Conservation (phyloP, 768 basidiomycete species). For the Galerina sulciceps region DNA sequence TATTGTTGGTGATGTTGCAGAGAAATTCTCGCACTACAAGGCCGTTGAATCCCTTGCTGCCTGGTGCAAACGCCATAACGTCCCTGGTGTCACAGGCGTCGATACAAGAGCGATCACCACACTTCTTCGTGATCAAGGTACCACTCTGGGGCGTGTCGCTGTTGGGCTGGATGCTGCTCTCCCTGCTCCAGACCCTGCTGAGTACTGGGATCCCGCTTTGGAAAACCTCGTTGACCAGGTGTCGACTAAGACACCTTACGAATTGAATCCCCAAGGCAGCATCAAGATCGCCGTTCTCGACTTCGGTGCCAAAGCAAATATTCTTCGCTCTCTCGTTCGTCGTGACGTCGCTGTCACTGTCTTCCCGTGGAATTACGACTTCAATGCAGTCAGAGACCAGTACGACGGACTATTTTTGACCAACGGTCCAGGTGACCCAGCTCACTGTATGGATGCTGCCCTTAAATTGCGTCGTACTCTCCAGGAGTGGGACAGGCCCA, state of each 20-base stretch:
- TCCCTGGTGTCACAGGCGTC: constrained; percentile 95
- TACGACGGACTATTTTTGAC: constrained; percentile 95
- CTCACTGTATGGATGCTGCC: constrained; percentile 85
- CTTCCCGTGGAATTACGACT: constrained; percentile 97
- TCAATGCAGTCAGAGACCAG: constrained; percentile 87
- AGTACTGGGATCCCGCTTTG: constrained; percentile 90
- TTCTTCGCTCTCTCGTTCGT: constrained; percentile 88
- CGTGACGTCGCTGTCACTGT: constrained; percentile 94
- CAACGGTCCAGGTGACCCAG: constrained; percentile 96
- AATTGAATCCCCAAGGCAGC: constrained; percentile 84
- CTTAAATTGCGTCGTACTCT: constrained; percentile 81
- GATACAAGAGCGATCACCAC: constrained; percentile 97
- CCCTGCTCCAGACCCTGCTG: constrained; percentile 60
- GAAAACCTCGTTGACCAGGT: constrained; percentile 96
- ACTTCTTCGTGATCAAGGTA: constrained; percentile 94
- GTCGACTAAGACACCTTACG: constrained; percentile 84
- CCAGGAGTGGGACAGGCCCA: constrained; percentile 87
- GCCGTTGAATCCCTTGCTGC: constrained; percentile 91
- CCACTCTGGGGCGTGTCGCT: constrained; percentile 91
- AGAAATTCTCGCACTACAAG: constrained; percentile 92
- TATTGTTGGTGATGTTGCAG: constrained; percentile 93
- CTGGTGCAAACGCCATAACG: constrained; percentile 89
- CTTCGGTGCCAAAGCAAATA: constrained; percentile 98
- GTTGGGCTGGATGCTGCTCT: constrained; percentile 73
- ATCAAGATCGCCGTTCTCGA: constrained; percentile 95